Evolutionary conservation across 1,139 yeast genomes (phyloP).

Genomic region (Sugiyamaella neomexicana): DNA sequence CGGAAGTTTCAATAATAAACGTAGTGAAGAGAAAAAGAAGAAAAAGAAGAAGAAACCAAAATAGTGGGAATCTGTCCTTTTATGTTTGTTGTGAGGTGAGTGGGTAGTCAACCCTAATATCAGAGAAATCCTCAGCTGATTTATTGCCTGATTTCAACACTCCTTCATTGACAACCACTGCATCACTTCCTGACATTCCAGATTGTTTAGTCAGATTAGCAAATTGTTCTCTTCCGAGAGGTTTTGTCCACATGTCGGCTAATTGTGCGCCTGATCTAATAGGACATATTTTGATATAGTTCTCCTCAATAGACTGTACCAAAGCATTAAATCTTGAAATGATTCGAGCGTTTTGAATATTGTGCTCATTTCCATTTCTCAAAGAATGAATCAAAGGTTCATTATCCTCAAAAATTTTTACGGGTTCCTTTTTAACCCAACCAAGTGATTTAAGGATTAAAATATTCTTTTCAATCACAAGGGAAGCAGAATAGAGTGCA

Average conservation of each 20-base stretch:
- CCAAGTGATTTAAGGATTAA: constrained; percentile 1
- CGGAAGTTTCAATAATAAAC: too few relatives aligned
- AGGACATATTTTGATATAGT: neutral
- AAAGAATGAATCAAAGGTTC: neutral
- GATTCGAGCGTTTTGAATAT: neutral
- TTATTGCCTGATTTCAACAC: neutral
- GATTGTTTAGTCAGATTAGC: neutral
- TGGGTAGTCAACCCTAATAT: too few relatives aligned
- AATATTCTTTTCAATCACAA: neutral
- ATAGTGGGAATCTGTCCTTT: too few relatives aligned
- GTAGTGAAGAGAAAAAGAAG: too few relatives aligned
- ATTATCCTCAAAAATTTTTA: constrained; percentile 9
- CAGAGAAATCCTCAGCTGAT: too few relatives aligned
- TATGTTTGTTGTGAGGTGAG: too few relatives aligned
- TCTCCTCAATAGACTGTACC: neutral
- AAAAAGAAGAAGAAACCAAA: too few relatives aligned
- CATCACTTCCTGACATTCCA: neutral
- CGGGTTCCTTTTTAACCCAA: neutral
- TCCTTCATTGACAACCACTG: neutral
- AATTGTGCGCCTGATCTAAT: neutral
- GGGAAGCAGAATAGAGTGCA: constrained; percentile 3
- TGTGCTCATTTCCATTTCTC: constrained; percentile 3
- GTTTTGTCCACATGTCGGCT: constrained; percentile 11
- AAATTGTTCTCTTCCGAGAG: constrained; percentile 2
- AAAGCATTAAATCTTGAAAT: neutral